Evolutionary conservation across 768 basidiomycete species (phyloP).

Genomic region (Boletus subparvulus): DNA sequence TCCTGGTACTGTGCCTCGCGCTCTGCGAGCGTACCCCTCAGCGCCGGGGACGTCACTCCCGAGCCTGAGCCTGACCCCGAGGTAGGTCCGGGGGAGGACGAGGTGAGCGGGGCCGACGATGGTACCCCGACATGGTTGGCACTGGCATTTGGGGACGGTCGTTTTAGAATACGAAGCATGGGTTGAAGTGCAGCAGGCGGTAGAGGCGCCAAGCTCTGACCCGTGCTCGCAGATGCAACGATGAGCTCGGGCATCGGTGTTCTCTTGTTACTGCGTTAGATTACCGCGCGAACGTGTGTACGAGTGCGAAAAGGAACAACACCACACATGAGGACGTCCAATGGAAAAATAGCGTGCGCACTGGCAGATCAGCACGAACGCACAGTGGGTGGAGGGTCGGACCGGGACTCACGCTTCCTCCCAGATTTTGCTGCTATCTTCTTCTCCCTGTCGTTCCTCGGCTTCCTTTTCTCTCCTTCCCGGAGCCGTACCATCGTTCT

Average conservation of each 20-base stretch:
- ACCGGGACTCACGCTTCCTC: slow-evolving; percentile 59
- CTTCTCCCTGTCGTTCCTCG: neutral
- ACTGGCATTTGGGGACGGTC: slow-evolving; percentile 41
- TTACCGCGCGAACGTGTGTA: neutral
- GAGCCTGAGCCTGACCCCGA: neutral
- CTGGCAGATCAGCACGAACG: slow-evolving; percentile 13
- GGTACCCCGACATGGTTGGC: neutral
- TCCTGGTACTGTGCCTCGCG: slow-evolving; percentile 73
- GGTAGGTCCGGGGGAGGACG: slow-evolving; percentile 13
- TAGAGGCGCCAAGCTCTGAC: slow-evolving; percentile 43
- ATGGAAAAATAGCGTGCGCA: neutral
- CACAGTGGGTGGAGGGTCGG: neutral
- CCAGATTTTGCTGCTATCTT: slow-evolving; percentile 57
- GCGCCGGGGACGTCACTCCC: slow-evolving; percentile 16
- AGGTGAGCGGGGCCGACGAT: slow-evolving; percentile 8
- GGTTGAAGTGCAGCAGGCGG: slow-evolving; percentile 61
- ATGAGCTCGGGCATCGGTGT: slow-evolving; percentile 68
- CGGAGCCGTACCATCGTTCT: neutral
- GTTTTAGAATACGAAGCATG: slow-evolving; percentile 69
- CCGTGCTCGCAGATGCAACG: slow-evolving; percentile 39
- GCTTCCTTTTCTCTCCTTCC: neutral
- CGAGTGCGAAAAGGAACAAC: neutral
- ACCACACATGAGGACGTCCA: neutral
- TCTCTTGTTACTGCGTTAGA: slow-evolving; percentile 50
- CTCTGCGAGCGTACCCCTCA: slow-evolving; percentile 47